These are phyloP conservation scores for Porphyridium purpureum DNA, from an alignment of 23 red algal genomes.

Conservation along the genomic window DNA sequence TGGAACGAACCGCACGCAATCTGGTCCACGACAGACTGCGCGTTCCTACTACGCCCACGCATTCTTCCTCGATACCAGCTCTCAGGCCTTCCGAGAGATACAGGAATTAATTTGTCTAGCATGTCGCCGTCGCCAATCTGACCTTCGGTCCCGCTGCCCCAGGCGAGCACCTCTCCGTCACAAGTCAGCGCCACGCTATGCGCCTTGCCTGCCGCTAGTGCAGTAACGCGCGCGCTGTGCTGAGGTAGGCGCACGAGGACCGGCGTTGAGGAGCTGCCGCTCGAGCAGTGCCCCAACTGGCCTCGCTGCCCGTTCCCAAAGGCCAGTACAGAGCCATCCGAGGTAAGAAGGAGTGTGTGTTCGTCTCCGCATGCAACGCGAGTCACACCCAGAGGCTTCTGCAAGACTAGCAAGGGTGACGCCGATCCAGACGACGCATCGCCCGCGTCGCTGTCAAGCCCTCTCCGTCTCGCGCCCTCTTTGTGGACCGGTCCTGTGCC, in stretches of 20 bases:
- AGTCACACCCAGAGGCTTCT: conserved; percentile 3
- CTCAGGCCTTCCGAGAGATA: conserved; percentile 11
- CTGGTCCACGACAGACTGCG: neutral
- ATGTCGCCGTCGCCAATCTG: conserved; percentile 68
- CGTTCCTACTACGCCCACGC: neutral
- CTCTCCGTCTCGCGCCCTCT: neutral
- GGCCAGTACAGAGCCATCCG: conserved; percentile 28
- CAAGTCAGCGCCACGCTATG: conserved; percentile 50
- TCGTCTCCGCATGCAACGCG: conserved; percentile 32
- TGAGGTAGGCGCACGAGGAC: conserved; percentile 8
- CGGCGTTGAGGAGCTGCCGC: conserved; percentile 17
- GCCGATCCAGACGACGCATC: neutral
- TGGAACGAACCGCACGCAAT: neutral
- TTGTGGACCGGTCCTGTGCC: neutral
- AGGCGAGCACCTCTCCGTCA: conserved; percentile 34
- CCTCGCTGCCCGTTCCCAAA: conserved; percentile 62
- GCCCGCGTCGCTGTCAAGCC: neutral
- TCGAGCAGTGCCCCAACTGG: conserved; percentile 39
- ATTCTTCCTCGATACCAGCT: too few relatives aligned
- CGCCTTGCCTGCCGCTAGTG: conserved; percentile 40
- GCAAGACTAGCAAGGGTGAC: neutral
- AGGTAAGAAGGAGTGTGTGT: conserved; percentile 51
- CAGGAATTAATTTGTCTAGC: conserved; percentile 38
- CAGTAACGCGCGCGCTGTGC: conserved; percentile 11
- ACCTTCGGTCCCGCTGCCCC: conserved; percentile 61